Evolutionary conservation across 116 monocot species (phyloP), one percentile per base, ranked within the genome.

Genomic region (Cymodocea nodosa): DNA sequence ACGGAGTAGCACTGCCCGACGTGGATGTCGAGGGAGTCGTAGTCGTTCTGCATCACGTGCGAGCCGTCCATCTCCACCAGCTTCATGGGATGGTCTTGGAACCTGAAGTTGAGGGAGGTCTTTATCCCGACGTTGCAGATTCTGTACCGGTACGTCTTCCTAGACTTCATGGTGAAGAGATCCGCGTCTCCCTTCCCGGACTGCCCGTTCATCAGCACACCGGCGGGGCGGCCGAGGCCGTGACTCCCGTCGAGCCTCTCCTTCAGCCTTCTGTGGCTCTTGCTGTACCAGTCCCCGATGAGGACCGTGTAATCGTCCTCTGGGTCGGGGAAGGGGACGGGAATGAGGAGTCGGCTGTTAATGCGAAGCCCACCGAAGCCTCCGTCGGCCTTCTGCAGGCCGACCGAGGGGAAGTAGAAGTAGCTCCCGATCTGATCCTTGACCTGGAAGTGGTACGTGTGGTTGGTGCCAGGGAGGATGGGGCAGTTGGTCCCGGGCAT

Each of bases 371-470:
- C 75, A 22, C 86, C 82, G 73, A 81, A 84, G 50, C 84, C 90
- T 30, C 90, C 90, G 12, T 73, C 77, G 2, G 81, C 83, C 75
- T 79, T 81, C 15, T 90, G 86, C 72, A 86, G 66, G 57, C 79
- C 79, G 34, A 86, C 16, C 50, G 83, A 81, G 2, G 86, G 86
- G 79, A 74, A 86, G 75, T 90, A 90, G 83, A 72, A 81, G 90
- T 73, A 90, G 72, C 69, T 74, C n/a, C 86, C 86, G 40, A 90
- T 90, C 68, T 86, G 85, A 51, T 86, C 86, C 90, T 90, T 90
- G 37, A 73, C 75, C 70, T 90, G 90, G 68, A 78, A 86, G 50
- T 79, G 73, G 77, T 82, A 85, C 11, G 85, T 82, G 77, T 64
- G 79, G 75, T 86, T 90, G 5, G 48, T 68, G 20, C 82, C 85